These are phyloP conservation scores for Syzygium malaccense DNA, from an alignment of 441 rosid genomes.

Conservation along the genomic window DNA sequence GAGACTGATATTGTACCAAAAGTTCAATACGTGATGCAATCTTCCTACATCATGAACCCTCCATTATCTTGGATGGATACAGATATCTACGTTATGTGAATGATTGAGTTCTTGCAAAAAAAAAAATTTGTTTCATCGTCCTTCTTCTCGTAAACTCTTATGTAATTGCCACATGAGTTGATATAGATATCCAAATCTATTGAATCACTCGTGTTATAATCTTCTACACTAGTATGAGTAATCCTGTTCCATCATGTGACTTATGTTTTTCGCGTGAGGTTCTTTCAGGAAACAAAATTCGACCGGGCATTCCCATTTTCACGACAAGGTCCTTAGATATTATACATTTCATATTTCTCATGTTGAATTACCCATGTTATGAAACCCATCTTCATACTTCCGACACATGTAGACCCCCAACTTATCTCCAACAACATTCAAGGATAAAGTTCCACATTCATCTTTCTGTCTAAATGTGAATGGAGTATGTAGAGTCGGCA, in stretches of 20 bases:
- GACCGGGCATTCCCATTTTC: neutral
- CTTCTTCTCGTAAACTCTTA: too few species aligned
- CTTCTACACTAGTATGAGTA: too few species aligned
- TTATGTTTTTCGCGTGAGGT: too few species aligned
- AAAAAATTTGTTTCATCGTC: too few species aligned
- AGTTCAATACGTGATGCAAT: too few species aligned
- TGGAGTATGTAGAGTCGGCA: neutral
- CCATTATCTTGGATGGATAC: too few species aligned
- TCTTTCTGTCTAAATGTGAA: neutral
- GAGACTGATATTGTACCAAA: too few species aligned
- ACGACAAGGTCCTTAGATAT: neutral
- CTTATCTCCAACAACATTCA: neutral
- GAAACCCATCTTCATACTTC: neutral
- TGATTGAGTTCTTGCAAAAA: neutral
- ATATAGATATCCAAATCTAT: too few species aligned
- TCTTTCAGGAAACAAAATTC: neutral
- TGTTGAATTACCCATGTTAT: neutral
- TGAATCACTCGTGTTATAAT: too few species aligned
- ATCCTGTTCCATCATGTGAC: neutral
- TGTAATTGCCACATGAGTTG: too few species aligned
- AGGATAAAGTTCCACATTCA: neutral
- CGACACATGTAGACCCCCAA: neutral
- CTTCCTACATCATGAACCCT: too few species aligned
- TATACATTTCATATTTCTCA: too few species aligned
- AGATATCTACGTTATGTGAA: neutral